Base-by-base conservation (phyloP, 345 rosid genomes). In the Arabis hirsuta region DNA sequence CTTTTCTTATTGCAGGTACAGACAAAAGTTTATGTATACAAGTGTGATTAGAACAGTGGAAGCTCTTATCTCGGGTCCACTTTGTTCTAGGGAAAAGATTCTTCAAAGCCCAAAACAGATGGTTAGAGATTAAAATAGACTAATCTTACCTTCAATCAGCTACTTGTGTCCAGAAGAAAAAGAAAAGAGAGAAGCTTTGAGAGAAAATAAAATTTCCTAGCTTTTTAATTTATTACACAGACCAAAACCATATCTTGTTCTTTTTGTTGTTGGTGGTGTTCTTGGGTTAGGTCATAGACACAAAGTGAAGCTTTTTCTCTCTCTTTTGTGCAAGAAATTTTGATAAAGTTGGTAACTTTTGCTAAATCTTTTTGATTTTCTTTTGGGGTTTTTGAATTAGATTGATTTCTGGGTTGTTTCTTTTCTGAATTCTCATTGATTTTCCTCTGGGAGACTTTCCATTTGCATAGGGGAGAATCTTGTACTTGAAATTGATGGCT, bases 331-430 rank as follows among this genome's bases (percentile, higher is more conserved):
- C 65, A 38, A 71, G 59, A 74, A 76, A 54, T 76, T 65, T 48
- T 44, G 69, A 44, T 57, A 79, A 60, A 82, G 84, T 80, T 73
- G 74, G 87, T 65, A 56, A 6, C 74, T 78, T 76, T 73, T 20
- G 9, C 67, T 11, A 13, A 14, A 60, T 38, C 43, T 43, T 41
- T 73, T 39, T 53, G 24, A 4, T 66, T 32, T 47, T 16, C 8
- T 41, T 48, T 13, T 12, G 65, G 73, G 32, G 56, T 20, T 31
- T 52, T 31, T 62, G 54, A 43, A 19, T 22, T 42, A 2, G 19
- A 74, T 42, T 71, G 51, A 34, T 68, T 53, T 55, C 46, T 47
- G 52, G 65, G 63, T 61, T 69, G 41, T 62, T 13, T 9, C 9
- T 29, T 3, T 1, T 43, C n/a, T 62, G 27, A 34, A 36, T 36